Evolutionary conservation across 2,329 filamentous ascomycete genomes (phyloP).

Genomic region (Orbilia oligospora): DNA sequence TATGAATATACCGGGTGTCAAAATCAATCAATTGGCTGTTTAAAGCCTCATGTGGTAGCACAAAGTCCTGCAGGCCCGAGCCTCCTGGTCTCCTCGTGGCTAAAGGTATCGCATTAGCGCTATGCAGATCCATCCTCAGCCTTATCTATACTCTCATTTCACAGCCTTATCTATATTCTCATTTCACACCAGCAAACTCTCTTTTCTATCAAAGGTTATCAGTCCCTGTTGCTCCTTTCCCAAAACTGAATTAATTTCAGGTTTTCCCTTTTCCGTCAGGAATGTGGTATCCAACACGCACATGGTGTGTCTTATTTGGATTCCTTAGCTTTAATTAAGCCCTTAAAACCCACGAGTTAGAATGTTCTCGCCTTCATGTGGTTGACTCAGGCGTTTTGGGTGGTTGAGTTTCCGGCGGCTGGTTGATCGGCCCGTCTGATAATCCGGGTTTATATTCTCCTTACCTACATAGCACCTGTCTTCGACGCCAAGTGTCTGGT

Average conservation of each 20-base stretch:
- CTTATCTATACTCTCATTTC: too few species aligned
- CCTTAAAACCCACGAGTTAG: background rate
- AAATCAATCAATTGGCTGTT: background rate
- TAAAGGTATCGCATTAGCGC: slow-evolving; percentile 4
- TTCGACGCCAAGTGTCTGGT: background rate
- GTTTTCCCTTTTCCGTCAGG: slow-evolving; percentile 10
- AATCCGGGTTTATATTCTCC: background rate
- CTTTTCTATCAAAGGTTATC: background rate
- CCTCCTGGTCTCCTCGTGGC: slow-evolving; percentile 19
- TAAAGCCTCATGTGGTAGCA: slow-evolving; percentile 24
- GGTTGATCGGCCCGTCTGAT: background rate
- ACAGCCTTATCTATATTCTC: slow-evolving; percentile 10
- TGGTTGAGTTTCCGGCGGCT: background rate
- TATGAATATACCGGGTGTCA: background rate
- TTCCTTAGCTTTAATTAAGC: background rate
- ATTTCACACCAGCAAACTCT: background rate
- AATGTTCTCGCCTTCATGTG: slow-evolving; percentile 1
- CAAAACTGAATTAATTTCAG: background rate
- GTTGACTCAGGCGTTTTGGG: background rate
- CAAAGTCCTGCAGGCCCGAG: background rate
- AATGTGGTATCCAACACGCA: slow-evolving; percentile 9
- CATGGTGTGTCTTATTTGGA: background rate
- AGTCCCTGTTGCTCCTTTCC: background rate
- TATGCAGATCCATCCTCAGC: slow-evolving; percentile 12
- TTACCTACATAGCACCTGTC: background rate